Evolutionary conservation across 805 yeast species (phyloP).

Genomic region (Lachancea sp.): DNA sequence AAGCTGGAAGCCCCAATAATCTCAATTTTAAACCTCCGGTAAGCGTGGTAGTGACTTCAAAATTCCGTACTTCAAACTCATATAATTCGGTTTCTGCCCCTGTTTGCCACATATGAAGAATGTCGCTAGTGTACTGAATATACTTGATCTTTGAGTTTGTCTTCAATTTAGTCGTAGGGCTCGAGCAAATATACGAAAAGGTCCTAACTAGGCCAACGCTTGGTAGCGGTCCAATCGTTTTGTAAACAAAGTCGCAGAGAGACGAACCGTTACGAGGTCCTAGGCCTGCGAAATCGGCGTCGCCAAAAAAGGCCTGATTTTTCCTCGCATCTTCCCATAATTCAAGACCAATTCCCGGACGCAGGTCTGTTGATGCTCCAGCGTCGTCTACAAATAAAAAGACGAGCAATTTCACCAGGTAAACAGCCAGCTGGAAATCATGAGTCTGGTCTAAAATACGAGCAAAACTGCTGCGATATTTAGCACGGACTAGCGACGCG

Average conservation of each 20-base stretch:
- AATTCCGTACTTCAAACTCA: conserved; percentile 2
- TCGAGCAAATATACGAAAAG: neutral
- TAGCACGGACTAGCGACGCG: conserved; percentile 11
- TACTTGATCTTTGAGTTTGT: neutral
- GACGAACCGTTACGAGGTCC: neutral
- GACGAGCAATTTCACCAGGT: conserved; percentile 15
- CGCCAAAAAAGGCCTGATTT: conserved; percentile 15
- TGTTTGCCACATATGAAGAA: neutral
- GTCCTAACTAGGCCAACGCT: conserved; percentile 3
- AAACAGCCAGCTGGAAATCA: conserved; percentile 21
- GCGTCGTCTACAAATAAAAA: conserved; percentile 17
- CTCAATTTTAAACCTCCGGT: neutral
- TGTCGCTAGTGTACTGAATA: neutral
- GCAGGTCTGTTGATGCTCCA: conserved; percentile 5
- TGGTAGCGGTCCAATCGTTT: conserved; percentile 9
- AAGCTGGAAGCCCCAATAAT: neutral
- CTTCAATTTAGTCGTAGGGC: neutral
- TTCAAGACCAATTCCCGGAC: conserved; percentile 14
- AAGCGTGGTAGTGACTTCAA: neutral
- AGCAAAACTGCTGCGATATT: conserved; percentile 14
- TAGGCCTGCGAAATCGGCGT: conserved; percentile 13
- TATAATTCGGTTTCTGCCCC: neutral
- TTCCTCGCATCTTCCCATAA: conserved; percentile 16
- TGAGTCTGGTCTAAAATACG: conserved; percentile 12
- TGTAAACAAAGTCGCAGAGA: conserved; percentile 12